phyloP scores from a whole-genome alignment of 805 yeast genomes.

The Blastobotrys robertii region DNA sequence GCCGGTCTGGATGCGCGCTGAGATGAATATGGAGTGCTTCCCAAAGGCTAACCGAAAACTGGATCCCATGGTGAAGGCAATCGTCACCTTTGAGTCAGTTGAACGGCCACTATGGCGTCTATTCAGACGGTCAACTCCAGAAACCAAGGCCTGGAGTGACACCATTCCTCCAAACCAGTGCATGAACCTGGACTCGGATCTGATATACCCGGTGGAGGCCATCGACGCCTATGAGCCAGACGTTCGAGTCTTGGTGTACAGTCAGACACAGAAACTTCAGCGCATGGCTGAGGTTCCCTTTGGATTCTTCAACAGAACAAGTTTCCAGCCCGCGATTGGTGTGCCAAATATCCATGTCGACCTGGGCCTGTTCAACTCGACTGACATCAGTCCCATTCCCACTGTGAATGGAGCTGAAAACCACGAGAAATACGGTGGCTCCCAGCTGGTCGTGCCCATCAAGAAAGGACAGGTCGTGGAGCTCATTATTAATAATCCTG shows the following conservation, averaged over 20 bases:
- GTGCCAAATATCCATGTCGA: conserved; percentile 22
- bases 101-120: conserved; percentile 22
- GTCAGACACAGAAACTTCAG: conserved; percentile 11
- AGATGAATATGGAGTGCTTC: conserved; percentile 46
- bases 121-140: conserved; percentile 9
- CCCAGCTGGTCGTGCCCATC: conserved; percentile 50
- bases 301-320: conserved; percentile 4
- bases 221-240: conserved; percentile 11
- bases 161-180: conserved; percentile 4
- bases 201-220: conserved; percentile 6
- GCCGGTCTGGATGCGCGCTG: conserved; percentile 9
- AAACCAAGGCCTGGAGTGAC: conserved; percentile 22
- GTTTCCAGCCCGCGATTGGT: conserved; percentile 18
- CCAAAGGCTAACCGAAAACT: conserved; percentile 36
- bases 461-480: conserved; percentile 56
- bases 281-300: conserved; percentile 13
- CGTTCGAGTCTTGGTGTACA: conserved; percentile 7
- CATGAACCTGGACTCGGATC: conserved; percentile 7
- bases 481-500: conserved; percentile 66
- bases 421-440: conserved; percentile 36
- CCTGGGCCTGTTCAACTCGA: conserved; percentile 19
- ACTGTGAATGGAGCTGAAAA: conserved; percentile 47
- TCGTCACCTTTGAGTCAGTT: conserved; percentile 45
- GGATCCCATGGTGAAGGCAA: conserved; percentile 37
- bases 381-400: conserved; percentile 25